phyloP scores from a whole-genome alignment of 1,139 yeast species.

The Blastobotrys indianensis region DNA sequence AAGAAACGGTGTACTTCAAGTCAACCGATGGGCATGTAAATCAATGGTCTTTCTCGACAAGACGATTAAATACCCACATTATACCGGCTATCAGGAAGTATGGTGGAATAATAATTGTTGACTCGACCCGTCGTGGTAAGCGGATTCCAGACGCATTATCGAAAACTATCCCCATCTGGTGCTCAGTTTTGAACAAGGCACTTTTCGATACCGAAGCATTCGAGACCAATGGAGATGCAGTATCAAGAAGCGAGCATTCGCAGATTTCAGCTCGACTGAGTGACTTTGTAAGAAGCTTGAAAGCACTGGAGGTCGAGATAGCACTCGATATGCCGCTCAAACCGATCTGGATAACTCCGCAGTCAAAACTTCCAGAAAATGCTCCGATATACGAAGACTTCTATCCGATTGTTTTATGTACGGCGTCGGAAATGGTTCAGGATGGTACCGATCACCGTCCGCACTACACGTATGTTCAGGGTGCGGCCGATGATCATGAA shows the following conservation, averaged over 20 bases:
- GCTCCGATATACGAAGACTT: constrained; percentile 30
- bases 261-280: constrained; percentile 49
- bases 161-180: constrained; percentile 88
- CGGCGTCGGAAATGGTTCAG: constrained; percentile 57
- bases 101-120: constrained; percentile 59
- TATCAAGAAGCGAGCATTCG: constrained; percentile 53
- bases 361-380: constrained; percentile 33
- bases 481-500: constrained; percentile 93
- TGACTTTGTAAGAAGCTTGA: constrained; percentile 43
- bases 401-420: constrained; percentile 48
- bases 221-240: constrained; percentile 47
- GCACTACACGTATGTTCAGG: constrained; percentile 67
- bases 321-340: constrained; percentile 47
- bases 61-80: constrained; percentile 70
- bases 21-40: constrained; percentile 86
- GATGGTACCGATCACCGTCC: constrained; percentile 45
- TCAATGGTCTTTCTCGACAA: constrained; percentile 70
- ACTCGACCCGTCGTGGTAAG: constrained; percentile 82
- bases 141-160: constrained; percentile 79
- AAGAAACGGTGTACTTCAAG: constrained; percentile 65
- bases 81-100: constrained; percentile 41
- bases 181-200: constrained; percentile 64
- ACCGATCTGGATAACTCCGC: constrained; percentile 71
- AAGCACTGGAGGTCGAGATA: constrained; percentile 36
- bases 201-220: constrained; percentile 39